These are phyloP conservation scores for Tetracentron sinense DNA, from an alignment of 164 flowering plant genomes.

Conservation along the genomic window DNA sequence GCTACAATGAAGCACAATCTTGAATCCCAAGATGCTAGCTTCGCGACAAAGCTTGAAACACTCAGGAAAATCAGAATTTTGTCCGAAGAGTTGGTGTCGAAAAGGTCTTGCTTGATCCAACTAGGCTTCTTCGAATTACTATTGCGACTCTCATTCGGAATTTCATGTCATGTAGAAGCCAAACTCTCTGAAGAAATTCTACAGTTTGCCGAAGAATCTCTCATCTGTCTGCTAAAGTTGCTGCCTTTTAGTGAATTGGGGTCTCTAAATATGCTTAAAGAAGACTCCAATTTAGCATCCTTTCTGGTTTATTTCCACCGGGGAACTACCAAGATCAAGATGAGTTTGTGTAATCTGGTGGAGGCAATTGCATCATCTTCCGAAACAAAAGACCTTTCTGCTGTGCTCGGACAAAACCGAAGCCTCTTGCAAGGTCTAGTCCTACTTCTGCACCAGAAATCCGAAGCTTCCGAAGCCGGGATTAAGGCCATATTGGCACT, in stretches of 20 bases:
- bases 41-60: constrained; percentile 29
- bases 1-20: constrained; percentile 34
- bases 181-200: constrained; percentile 11
- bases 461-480: constrained; percentile 35
- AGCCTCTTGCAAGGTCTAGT: constrained; percentile 23
- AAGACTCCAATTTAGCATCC: constrained; percentile 25
- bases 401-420: constrained; percentile 23
- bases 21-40: constrained; percentile 26
- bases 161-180: neutral
- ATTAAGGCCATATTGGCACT: constrained; percentile 38
- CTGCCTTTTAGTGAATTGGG: constrained; percentile 29
- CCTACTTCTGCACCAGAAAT: constrained; percentile 19
- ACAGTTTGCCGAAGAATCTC: constrained; percentile 38
- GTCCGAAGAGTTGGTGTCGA: constrained; percentile 25
- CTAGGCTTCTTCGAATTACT: constrained; percentile 43
- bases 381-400: constrained; percentile 34
- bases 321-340: constrained; percentile 34
- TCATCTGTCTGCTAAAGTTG: constrained; percentile 41
- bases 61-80: constrained; percentile 29
- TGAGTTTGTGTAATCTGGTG: constrained; percentile 39
- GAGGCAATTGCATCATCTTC: constrained; percentile 36
- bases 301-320: constrained; percentile 34
- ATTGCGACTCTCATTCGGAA: constrained; percentile 30
- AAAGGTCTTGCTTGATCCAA: constrained; percentile 31
- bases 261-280: constrained; percentile 32